Base-by-base conservation (phyloP, 192 early-diverging fungal genomes). In the Coemansia asiatica region DNA sequence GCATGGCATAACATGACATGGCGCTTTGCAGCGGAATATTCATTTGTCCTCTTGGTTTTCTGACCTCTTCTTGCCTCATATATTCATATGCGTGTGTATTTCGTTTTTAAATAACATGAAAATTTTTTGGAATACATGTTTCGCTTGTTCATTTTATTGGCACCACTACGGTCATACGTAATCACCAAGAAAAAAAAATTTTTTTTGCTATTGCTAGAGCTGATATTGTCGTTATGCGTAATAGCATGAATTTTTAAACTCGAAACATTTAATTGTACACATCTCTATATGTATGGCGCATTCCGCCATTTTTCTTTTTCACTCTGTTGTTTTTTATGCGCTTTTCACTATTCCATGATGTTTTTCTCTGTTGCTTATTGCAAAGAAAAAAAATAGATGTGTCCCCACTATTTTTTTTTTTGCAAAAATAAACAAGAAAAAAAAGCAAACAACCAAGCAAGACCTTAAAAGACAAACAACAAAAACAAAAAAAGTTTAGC, bases 1-100 rank as follows among this genome's bases (percentile, higher is more conserved):
- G 25, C 51, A 54, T 54, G 51, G 51, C 51, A 54, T 54, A 28
- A 54, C 51, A 54, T 54, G 51, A 54, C 51, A 54, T 54, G 51
- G 40, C 40, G 40, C 40, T 54, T 28, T 54, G 51, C 51, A 54
- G 51, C 51, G 27, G 51, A 54, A 23, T 23, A 23, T 28, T 28
- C 26, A 54, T 54, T 54, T 27, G 10, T 54, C 51, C 26, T 27
- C 22, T 28, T 54, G 46, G 3, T 16, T 12, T 44, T 3, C 40
- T 44, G 40, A 2, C 40, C 40, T 2, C 40, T 16, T 16, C 40
- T 16, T 16, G 31, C 40, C 40, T 44, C 40, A 44, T 44, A 44
- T 44, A 44, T 16, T 44, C 40, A 44, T 44, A 44, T 44, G 40
- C 10, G 40, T 44, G 12, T 44, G 40, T 44, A 44, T 44, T 44